phyloP scores from a whole-genome alignment of 2,329 filamentous ascomycete species.

The Rhynchosporium graminicola region DNA sequence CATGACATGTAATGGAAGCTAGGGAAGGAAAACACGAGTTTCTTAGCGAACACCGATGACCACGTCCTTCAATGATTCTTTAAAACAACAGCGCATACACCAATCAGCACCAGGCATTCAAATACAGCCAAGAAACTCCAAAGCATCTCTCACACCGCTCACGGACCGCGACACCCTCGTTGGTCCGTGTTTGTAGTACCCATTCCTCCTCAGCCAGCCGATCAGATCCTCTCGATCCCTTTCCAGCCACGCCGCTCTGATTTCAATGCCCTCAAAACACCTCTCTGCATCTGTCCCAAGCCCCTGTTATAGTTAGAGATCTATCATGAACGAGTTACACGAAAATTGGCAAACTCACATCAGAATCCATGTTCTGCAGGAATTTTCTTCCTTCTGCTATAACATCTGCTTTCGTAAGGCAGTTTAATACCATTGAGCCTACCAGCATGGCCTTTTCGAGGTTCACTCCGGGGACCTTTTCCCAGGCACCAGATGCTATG shows the following conservation, averaged over 20 bases:
- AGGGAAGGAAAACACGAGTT: too few species aligned
- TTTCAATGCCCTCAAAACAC: slow-evolving; percentile 21
- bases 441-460: slow-evolving; percentile 6
- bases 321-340: background rate
- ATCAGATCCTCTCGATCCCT: slow-evolving; percentile 25
- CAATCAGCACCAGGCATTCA: background rate
- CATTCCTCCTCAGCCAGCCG: slow-evolving; percentile 25
- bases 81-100: background rate
- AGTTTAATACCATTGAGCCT: slow-evolving; percentile 10
- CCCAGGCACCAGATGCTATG: slow-evolving; percentile 12
- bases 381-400: slow-evolving; percentile 13
- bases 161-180: background rate
- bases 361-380: slow-evolving; percentile 11
- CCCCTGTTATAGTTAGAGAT: slow-evolving; percentile 15
- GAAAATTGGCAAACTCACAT: slow-evolving; percentile 10
- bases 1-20: too few species aligned
- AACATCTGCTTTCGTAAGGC: slow-evolving; percentile 12
- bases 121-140: slow-evolving; percentile 11
- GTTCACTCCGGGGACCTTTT: slow-evolving; percentile 11
- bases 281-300: slow-evolving; percentile 15
- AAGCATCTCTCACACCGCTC: background rate
- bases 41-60: too few species aligned
- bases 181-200: slow-evolving; percentile 16
- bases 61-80: background rate
- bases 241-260: slow-evolving; percentile 24